phyloP scores from a whole-genome alignment of 306 rosid species.

The Cucumis cinereus region DNA sequence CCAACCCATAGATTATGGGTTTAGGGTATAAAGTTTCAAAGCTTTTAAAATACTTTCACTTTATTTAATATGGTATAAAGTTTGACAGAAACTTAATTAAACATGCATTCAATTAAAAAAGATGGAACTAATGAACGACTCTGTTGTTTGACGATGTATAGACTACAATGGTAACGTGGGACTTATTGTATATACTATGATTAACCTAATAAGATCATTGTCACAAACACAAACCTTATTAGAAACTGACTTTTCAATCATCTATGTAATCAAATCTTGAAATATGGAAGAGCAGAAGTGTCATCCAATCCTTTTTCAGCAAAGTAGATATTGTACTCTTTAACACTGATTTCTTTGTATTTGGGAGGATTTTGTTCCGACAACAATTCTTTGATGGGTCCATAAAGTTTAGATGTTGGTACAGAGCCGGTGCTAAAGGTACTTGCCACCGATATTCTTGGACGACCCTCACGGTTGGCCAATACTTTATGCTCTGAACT shows the following conservation, averaged over 20 bases:
- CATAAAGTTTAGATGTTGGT: conserved; percentile 14
- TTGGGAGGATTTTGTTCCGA: conserved; percentile 35
- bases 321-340: conserved; percentile 9
- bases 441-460: conserved; percentile 13
- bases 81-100: no score
- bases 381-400: conserved; percentile 43
- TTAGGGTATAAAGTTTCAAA: no score
- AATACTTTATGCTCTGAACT: conserved; percentile 16
- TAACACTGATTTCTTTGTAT: conserved; percentile 18
- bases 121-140: no score
- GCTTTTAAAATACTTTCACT: no score
- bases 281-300: conserved; percentile 17
- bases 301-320: conserved; percentile 24
- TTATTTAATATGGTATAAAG: no score
- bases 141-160: no score
- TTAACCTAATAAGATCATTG: neutral
- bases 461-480: conserved; percentile 13
- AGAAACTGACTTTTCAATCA: no score
- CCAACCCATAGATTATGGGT: no score
- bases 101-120: no score
- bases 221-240: no score
- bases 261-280: conserved; percentile 18
- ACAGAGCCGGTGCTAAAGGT: neutral
- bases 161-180: no score
- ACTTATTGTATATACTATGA: no score